A percentile compares a stretch with the other conserved stretches of the same genome.
These are phyloP conservation scores for Cutaneotrichosporon spelunceum DNA, from an alignment of 1,284 basidiomycete genomes.

Conservation along the genomic window DNA sequence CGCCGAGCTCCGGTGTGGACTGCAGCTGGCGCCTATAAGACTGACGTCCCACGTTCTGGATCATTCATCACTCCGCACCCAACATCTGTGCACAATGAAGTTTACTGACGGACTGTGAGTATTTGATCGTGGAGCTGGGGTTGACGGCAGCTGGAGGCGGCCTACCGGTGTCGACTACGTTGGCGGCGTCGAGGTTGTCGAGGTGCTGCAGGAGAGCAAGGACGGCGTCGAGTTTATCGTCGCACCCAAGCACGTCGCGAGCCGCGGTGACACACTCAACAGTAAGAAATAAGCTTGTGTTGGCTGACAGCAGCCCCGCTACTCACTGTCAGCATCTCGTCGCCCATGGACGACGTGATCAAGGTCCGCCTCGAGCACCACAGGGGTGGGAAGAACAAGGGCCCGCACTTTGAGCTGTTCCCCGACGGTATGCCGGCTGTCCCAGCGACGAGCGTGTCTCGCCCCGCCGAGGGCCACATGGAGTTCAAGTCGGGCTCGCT, in stretches of 20 bases:
- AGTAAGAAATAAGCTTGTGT: slow-evolving; percentile 55
- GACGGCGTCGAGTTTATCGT: slow-evolving; percentile 62
- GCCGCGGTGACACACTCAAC: slow-evolving; percentile 17
- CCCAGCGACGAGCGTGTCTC: slow-evolving; percentile 53
- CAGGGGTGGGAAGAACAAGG: slow-evolving; percentile 53
- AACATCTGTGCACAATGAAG: slow-evolving; percentile 34
- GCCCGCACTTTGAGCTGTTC: slow-evolving; percentile 62
- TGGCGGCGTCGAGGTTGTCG: slow-evolving; percentile 59
- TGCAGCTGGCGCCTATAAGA: background rate
- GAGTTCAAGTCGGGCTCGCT: slow-evolving; percentile 46
- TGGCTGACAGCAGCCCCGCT: slow-evolving; percentile 55
- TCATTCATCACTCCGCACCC: background rate
- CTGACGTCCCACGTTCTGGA: background rate
- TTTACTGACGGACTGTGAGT: slow-evolving; percentile 59
- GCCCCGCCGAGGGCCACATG: slow-evolving; percentile 47
- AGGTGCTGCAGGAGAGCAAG: slow-evolving; percentile 42
- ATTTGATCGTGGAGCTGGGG: background rate
- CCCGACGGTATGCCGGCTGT: slow-evolving; percentile 59
- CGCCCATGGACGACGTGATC: slow-evolving; percentile 65
- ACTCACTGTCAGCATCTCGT: slow-evolving; percentile 61
- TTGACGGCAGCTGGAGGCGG: slow-evolving; percentile 31
- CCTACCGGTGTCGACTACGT: slow-evolving; percentile 52
- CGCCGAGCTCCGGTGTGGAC: background rate
- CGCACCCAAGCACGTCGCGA: slow-evolving; percentile 56
- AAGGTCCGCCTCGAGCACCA: slow-evolving; percentile 58